Percentiles rank a stretch among this genome's conserved stretches.
Conservation (phyloP, 1,284 basidiomycete genomes). For the Cutaneotrichosporon spelunceum region DNA sequence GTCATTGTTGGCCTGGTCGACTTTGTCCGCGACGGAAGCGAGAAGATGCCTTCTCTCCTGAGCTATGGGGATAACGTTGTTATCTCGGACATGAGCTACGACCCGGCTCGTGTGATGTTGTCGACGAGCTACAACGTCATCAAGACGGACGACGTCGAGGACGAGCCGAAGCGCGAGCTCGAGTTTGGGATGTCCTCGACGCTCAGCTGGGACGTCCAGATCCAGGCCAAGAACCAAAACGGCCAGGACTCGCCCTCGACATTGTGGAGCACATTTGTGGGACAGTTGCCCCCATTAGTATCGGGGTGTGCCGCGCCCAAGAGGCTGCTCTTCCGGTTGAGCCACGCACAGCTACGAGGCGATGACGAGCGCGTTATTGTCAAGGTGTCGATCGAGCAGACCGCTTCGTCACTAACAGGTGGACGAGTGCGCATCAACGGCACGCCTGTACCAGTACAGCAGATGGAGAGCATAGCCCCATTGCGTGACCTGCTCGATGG, state of each 20-base stretch:
- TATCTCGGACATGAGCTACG: constrained; percentile 71
- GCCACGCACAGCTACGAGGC: constrained; percentile 61
- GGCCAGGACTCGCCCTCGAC: constrained; percentile 63
- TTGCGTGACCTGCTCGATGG: constrained; percentile 36
- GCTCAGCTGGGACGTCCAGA: constrained; percentile 88
- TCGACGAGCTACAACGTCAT: constrained; percentile 82
- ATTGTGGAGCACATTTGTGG: constrained; percentile 66
- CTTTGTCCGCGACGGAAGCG: constrained; percentile 68
- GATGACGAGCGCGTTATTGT: constrained; percentile 72
- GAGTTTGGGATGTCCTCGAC: constrained; percentile 73
- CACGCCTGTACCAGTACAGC: constrained; percentile 64
- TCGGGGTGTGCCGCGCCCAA: constrained; percentile 54
- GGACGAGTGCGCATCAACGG: constrained; percentile 73
- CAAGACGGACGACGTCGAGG: constrained; percentile 58
- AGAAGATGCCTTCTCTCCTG: constrained; percentile 68
- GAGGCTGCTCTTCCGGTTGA: constrained; percentile 64
- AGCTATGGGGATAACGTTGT: constrained; percentile 80
- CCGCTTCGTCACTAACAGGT: constrained; percentile 51
- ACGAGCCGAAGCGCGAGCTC: constrained; percentile 58
- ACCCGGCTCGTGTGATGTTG: constrained; percentile 74
- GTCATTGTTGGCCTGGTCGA: constrained; percentile 77
- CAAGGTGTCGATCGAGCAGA: constrained; percentile 71
- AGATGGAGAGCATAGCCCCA: constrained; percentile 29
- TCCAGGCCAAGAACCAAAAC: constrained; percentile 62
- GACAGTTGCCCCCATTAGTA: constrained; percentile 51